Evolutionary conservation across 352 stramenopile genomes (phyloP).

Genomic region (Globisporangium nunn): DNA sequence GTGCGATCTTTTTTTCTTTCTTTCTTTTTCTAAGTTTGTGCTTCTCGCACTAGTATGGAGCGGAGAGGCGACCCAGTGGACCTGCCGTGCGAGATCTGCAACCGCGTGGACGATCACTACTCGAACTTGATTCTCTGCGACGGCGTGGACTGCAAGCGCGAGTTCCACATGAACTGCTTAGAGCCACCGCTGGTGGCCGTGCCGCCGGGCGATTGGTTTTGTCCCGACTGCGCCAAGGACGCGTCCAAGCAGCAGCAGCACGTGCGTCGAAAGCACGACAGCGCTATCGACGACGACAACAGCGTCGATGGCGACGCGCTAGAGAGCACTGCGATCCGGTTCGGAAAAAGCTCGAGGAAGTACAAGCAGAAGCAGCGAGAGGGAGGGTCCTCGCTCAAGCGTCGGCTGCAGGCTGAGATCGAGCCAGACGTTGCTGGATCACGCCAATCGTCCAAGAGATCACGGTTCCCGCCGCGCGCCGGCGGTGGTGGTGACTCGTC

Average conservation of each 20-base stretch:
- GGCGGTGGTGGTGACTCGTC: conserved; percentile 26
- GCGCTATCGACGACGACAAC: conserved; percentile 7
- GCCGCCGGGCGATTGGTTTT: conserved; percentile 73
- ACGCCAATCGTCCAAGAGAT: conserved; percentile 45
- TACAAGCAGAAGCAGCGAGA: conserved; percentile 55
- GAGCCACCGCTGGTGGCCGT: conserved; percentile 52
- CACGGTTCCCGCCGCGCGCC: conserved; percentile 21
- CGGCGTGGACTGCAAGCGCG: conserved; percentile 67
- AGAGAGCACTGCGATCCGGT: neutral
- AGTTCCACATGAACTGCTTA: conserved; percentile 86
- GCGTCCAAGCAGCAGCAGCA: conserved; percentile 22
- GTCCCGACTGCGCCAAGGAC: conserved; percentile 52
- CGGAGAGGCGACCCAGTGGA: conserved; percentile 54
- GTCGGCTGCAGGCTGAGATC: conserved; percentile 33
- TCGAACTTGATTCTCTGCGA: conserved; percentile 84
- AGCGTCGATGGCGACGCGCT: conserved; percentile 13
- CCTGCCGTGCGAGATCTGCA: conserved; percentile 78
- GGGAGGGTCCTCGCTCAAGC: conserved; percentile 36
- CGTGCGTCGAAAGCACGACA: conserved; percentile 17
- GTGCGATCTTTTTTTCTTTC: conserved; percentile 3
- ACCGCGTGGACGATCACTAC: conserved; percentile 73
- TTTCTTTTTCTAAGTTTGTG: neutral
- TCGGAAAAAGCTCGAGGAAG: conserved; percentile 34
- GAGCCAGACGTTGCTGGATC: conserved; percentile 8
- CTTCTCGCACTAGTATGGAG: conserved; percentile 45